Base-by-base conservation (phyloP, 306 rosid species). In the Glycine tomentella region DNA sequence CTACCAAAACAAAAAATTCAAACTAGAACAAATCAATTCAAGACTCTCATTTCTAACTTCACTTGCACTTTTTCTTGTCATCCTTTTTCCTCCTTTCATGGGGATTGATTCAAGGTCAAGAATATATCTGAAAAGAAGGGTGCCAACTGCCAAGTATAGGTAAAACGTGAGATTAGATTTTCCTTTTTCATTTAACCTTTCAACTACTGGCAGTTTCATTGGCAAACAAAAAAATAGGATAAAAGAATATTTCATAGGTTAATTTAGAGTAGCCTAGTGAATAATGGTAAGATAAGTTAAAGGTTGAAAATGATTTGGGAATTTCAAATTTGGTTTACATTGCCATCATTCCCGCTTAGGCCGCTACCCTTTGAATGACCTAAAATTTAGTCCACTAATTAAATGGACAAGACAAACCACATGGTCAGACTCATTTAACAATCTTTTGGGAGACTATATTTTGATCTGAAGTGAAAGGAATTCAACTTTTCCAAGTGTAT, bases 281-380 rank as follows among this genome's bases (percentile, higher is more conserved):
- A 56, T 11, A 57, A 17, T 40, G 44, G 68, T 42, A 17, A 40
- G 10, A 38, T 4, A 34, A 34, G 38, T 53, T 36, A 53, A 72
- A 34, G 76, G 76, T 4, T 72, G 76, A 55, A 57, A 74, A 74
- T 57, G 16, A 42, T 74, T 58, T 0, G 6, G 36, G 9, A 8
- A 58, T 3, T 17, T 58, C 36, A 58, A 17, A 17, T 58, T 58
- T 58, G 64, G 6, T 58, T 17, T 58, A 58, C 68, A 9, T 40
- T 74, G 9, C 53, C 12, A 16, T 74, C 53, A 17, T 40, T 57
- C 7, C 42, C 7, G 11, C 14, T 38, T 20, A 20, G 25, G 25
- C 25, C 25, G 0, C 25, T 20, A 20, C 25, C 25, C 25, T 16
- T 13, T 8, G 46, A 71, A 51, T 3, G 46, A 5, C 48, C 25